Evolutionary conservation across 2,329 filamentous ascomycete species (phyloP).

Genomic region (Claviceps monticola): DNA sequence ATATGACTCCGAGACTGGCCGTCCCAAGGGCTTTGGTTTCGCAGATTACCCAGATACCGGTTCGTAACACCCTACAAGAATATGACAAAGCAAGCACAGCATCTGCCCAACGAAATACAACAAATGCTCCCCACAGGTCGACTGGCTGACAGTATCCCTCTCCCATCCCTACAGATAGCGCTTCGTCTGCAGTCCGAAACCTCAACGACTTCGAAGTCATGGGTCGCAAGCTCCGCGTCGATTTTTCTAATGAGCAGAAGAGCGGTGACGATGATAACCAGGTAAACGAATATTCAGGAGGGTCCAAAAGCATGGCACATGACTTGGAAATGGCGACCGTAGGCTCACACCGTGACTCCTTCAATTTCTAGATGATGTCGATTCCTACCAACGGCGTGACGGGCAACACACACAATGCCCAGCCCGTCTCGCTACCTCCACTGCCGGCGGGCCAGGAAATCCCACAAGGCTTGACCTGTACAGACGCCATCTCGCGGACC

Average conservation of each 20-base stretch:
- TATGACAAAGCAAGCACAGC: background rate
- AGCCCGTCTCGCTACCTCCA: conserved; percentile 50
- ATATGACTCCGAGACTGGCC: conserved; percentile 87
- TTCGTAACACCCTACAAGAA: conserved; percentile 18
- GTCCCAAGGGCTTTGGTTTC: conserved; percentile 93
- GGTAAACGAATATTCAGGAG: background rate
- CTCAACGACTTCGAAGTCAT: conserved; percentile 92
- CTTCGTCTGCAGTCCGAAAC: conserved; percentile 87
- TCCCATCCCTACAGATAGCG: conserved; percentile 40
- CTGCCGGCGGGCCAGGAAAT: conserved; percentile 77
- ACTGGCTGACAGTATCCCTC: conserved; percentile 8
- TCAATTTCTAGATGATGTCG: conserved; percentile 7
- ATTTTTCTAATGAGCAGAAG: conserved; percentile 88
- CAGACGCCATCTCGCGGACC: conserved; percentile 85
- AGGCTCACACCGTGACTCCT: background rate
- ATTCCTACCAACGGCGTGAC: conserved; percentile 21
- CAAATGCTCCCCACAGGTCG: too few relatives aligned
- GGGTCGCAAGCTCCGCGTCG: conserved; percentile 84
- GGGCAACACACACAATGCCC: conserved; percentile 18
- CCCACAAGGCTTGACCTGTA: conserved; percentile 66
- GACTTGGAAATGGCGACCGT: background rate
- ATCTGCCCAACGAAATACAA: background rate
- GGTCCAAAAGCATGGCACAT: background rate
- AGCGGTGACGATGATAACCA: conserved; percentile 43
- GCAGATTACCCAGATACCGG: conserved; percentile 90